Percentiles rank a stretch among this genome's conserved stretches.
Conservation (phyloP, 75 land plant species). For the Cupressus sempervirens region DNA sequence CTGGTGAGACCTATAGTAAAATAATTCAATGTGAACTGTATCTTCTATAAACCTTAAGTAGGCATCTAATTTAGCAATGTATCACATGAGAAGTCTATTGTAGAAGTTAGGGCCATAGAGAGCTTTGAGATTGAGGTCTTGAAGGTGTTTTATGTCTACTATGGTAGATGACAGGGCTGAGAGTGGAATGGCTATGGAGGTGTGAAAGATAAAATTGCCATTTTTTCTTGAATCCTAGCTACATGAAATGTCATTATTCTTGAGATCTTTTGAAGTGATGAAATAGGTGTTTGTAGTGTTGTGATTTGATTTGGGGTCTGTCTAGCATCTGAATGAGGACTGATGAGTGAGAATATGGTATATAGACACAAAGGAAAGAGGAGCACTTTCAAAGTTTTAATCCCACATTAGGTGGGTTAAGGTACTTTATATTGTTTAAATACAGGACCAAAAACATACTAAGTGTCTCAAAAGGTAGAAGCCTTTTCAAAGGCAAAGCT, state of each 20-base stretch:
- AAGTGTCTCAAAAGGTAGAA: too few relatives aligned
- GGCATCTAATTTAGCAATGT: constrained; percentile 2
- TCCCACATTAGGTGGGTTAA: too few relatives aligned
- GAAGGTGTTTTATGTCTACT: constrained; percentile 14
- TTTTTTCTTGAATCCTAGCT: constrained; percentile 9
- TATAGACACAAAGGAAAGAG: too few relatives aligned
- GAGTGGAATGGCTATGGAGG: constrained; percentile 18
- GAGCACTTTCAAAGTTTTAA: too few relatives aligned
- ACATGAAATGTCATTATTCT: constrained; percentile 8
- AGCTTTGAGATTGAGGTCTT: not conserved
- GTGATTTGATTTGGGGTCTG: not conserved
- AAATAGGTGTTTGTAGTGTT: not conserved
- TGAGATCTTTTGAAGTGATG: not conserved
- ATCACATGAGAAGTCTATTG: constrained; percentile 9
- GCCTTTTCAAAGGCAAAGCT: too few relatives aligned
- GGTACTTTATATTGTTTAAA: too few relatives aligned
- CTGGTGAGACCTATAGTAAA: constrained; percentile 14
- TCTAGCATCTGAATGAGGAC: constrained; percentile 23
- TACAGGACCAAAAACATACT: too few relatives aligned
- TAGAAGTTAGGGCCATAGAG: constrained; percentile 18
- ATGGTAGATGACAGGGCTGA: not conserved
- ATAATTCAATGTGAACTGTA: constrained; percentile 14
- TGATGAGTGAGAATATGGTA: too few relatives aligned
- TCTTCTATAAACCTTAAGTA: constrained; percentile 15
- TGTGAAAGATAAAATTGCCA: constrained; percentile 18